A percentile compares a stretch with the other conserved stretches of the same genome.
phyloP scores from a whole-genome alignment of 2,329 filamentous ascomycete species.

The Colletotrichum truncatum region DNA sequence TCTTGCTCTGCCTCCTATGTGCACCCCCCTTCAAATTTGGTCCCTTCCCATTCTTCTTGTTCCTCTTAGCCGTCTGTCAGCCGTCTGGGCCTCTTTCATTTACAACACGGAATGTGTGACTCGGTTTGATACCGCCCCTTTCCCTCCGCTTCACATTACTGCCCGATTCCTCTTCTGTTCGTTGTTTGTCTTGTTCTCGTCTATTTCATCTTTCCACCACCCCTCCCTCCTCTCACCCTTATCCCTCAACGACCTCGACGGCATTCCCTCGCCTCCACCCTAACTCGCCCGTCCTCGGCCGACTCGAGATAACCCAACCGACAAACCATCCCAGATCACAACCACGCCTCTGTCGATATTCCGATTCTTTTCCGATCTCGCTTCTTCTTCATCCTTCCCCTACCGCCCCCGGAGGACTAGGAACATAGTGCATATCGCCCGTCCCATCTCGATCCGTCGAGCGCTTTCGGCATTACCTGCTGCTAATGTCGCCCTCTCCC shows the following conservation, averaged over 20 bases:
- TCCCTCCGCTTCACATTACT: constrained; percentile 14
- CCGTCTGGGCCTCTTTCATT: constrained; percentile 12
- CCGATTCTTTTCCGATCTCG: background rate
- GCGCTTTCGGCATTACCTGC: background rate
- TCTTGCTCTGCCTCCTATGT: background rate
- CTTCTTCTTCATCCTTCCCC: background rate
- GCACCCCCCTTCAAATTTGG: constrained; percentile 1
- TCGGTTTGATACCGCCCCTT: constrained; percentile 12
- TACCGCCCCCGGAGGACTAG: background rate
- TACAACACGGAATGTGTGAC: constrained; percentile 26
- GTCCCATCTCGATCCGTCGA: background rate
- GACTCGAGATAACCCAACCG: background rate
- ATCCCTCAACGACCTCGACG: background rate
- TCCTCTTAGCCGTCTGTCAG: constrained; percentile 5
- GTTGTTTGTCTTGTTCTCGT: constrained; percentile 5
- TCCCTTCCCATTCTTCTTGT: background rate
- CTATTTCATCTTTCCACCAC: background rate
- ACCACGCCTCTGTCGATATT: background rate
- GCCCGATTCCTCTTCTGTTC: background rate
- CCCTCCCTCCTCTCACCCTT: background rate
- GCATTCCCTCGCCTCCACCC: background rate
- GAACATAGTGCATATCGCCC: background rate
- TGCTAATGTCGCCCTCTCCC: constrained; percentile 24
- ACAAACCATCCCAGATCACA: background rate
- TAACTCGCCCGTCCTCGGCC: background rate